Base-by-base conservation (phyloP, 2,329 filamentous ascomycete genomes). In the Talaromyces sp. region DNA sequence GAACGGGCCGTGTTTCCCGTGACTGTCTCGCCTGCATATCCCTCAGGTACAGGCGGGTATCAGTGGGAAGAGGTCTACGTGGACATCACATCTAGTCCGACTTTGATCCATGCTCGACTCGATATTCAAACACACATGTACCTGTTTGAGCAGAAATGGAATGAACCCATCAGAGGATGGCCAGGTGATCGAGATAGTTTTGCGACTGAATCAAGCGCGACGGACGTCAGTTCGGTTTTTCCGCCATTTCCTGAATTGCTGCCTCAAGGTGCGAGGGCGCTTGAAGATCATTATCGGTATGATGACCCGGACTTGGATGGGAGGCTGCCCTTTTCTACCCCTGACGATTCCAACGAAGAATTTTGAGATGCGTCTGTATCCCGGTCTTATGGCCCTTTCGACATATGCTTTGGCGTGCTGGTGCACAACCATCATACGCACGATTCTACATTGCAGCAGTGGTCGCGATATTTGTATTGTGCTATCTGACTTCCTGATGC, bases 121-220 rank as follows among this genome's bases (percentile, higher is more conserved):
- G 28, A 54, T 35, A 35, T 58, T 12, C 25, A 35, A 16, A 21
- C n/a, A 35, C 31, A 58, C 31, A 3, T 46, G n/a, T 5, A 46
- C 12, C 16, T 7, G 25, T 46, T 46, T 7, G 56, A 58, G 56
- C 28, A 6, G 7, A 58, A 58, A 58, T 58, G 56, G 56, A 58
- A 58, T 7, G 56, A 46, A 25, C 9, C 39, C 11, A 11, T 14
- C 55, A 18, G 14, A 14, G 50, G 50, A 35, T 35, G n/a, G 31
- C 5, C n/a, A 7, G 9, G 28, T 21, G 11, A 2, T 37, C 50
- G 31, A 50, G 25, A 25, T 11, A 50, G 46, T 18, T n/a, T 50
- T n/a, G 46, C 25, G 18, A 54, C 18, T 21, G 28, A 9, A n/a
- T 52, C 48, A 18, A 52, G 50, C 6, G 31, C 35, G 31, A 7